Conservation (phyloP, 2,329 filamentous ascomycete species). For the Corynespora cassiicola region DNA sequence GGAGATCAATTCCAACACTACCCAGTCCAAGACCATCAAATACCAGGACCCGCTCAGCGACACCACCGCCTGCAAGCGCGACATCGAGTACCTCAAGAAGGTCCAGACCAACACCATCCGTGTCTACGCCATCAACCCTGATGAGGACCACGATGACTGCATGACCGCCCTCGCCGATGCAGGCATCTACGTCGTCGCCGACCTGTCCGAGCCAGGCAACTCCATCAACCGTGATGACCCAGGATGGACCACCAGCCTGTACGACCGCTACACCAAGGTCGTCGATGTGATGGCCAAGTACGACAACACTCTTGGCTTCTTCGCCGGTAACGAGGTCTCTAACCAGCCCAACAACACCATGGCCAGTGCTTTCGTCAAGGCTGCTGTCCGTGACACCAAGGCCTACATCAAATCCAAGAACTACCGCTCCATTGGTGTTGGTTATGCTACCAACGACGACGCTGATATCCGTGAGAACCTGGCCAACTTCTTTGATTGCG, state of each 20-base stretch:
- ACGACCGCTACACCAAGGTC: conserved; percentile 80
- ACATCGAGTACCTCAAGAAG: conserved; percentile 80
- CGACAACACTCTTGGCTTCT: conserved; percentile 94
- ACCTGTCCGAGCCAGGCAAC: conserved; percentile 78
- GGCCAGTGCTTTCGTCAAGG: conserved; percentile 95
- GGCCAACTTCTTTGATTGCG: conserved; percentile 95
- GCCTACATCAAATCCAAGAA: conserved; percentile 83
- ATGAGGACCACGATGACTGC: conserved; percentile 77
- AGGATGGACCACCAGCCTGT: conserved; percentile 79
- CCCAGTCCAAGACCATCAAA: conserved; percentile 59
- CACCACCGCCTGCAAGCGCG: conserved; percentile 74
- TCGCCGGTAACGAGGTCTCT: conserved; percentile 96
- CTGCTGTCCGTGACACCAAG: conserved; percentile 95
- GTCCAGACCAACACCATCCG: conserved; percentile 92
- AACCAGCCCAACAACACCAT: conserved; percentile 88
- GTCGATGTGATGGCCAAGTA: conserved; percentile 83
- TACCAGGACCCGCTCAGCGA: conserved; percentile 88
- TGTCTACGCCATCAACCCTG: conserved; percentile 90
- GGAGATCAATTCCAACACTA: conserved; percentile 63
- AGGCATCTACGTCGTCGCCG: conserved; percentile 94
- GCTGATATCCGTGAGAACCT: conserved; percentile 79
- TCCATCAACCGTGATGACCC: conserved; percentile 88
- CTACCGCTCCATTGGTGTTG: conserved; percentile 83
- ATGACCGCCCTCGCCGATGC: conserved; percentile 83
- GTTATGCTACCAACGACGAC: conserved; percentile 96